Percentiles rank a stretch among this genome's conserved stretches.
These are phyloP conservation scores for Effrenium voratum DNA, from an alignment of 73 alveolate genomes.

Conservation along the genomic window DNA sequence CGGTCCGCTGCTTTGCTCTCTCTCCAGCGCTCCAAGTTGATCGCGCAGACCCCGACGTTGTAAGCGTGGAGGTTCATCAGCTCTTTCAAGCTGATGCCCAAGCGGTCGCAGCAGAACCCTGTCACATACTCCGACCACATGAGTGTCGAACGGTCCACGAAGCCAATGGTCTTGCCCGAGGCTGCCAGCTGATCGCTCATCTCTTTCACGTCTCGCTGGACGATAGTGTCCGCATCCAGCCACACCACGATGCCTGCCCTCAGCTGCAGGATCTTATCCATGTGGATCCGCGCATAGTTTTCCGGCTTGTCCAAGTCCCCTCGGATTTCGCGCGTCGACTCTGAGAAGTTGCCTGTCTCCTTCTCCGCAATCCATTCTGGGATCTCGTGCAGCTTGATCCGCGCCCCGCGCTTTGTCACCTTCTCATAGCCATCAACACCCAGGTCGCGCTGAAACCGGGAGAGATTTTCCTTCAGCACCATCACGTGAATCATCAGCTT, in stretches of 20 bases:
- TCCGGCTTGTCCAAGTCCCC: slow-evolving; percentile 21
- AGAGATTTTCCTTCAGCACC: too few species aligned
- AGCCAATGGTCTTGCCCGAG: background rate
- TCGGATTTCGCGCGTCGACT: too few species aligned
- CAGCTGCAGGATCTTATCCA: too few species aligned
- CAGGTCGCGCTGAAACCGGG: too few species aligned
- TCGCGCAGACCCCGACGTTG: slow-evolving; percentile 10
- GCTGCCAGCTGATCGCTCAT: background rate
- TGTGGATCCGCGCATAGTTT: background rate
- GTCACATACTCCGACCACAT: background rate
- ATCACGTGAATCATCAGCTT: background rate
- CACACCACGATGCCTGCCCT: background rate
- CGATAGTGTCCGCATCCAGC: slow-evolving; percentile 31
- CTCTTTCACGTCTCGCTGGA: slow-evolving; percentile 3
- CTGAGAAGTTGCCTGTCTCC: too few species aligned
- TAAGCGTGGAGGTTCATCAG: background rate
- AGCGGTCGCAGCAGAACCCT: background rate
- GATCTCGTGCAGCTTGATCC: too few species aligned
- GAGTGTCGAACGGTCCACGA: background rate
- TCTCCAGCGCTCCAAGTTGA: background rate
- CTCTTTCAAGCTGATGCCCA: background rate
- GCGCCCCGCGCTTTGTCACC: too few species aligned
- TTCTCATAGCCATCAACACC: too few species aligned
- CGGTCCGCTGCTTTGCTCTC: background rate
- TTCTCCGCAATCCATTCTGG: too few species aligned